A percentile compares a stretch with the other conserved stretches of the same genome.
Evolutionary conservation across 495 filamentous ascomycete genomes (phyloP).

Genomic region (Aspergillus hancockii): DNA sequence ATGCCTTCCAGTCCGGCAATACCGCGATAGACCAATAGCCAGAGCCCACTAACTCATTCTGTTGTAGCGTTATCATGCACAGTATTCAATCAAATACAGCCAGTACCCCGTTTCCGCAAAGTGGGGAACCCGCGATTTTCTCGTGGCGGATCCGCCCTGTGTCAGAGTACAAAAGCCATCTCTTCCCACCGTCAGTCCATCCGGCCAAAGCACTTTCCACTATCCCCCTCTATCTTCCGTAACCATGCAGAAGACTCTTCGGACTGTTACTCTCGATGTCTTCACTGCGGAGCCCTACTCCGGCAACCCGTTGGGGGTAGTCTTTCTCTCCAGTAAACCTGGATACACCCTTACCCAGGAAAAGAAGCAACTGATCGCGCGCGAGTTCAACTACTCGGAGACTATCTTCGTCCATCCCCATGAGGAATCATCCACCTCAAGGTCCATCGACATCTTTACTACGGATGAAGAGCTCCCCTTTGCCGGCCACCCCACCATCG

Average conservation of each 20-base stretch:
- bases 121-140: too few species aligned
- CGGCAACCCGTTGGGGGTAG: constrained; percentile 23
- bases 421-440: background rate
- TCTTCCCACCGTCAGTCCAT: too few species aligned
- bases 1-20: too few species aligned
- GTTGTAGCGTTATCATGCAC: too few species aligned
- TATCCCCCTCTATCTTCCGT: too few species aligned
- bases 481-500: constrained; percentile 78
- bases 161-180: too few species aligned
- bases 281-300: constrained; percentile 18
- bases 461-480: constrained; percentile 64
- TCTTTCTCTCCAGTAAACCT: constrained; percentile 13
- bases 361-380: constrained; percentile 48
- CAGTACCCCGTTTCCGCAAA: too few species aligned
- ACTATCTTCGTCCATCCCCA: constrained; percentile 64
- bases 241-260: background rate
- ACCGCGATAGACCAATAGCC: too few species aligned
- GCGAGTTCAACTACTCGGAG: constrained; percentile 77
- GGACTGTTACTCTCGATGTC: constrained; percentile 12
- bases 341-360: constrained; percentile 11
- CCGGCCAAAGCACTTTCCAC: too few species aligned
- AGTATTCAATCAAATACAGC: too few species aligned
- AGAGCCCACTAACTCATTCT: too few species aligned
- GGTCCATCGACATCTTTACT: constrained; percentile 73
- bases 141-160: too few species aligned